Evolutionary conservation across 306 rosid species (phyloP), one percentile per base, ranked within the genome.

Genomic region (Coriaria nepalensis): DNA sequence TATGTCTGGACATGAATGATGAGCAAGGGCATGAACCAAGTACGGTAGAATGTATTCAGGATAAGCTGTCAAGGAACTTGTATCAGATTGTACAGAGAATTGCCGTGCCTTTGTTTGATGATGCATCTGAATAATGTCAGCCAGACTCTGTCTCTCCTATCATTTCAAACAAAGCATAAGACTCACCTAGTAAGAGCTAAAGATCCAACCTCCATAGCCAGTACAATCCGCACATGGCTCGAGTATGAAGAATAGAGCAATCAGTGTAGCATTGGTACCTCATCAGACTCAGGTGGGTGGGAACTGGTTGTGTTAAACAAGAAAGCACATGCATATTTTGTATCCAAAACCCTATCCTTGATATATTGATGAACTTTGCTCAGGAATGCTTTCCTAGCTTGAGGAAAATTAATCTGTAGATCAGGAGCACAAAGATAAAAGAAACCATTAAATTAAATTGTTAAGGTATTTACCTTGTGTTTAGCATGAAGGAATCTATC

Each of bases 121-220:
- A 69, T 61, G 80, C 93, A 82, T 82, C 68, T 82, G 98, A 74
- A 92, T 71, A 70, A 92, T 78, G 69, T 92, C 98, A 49, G 72
- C 67, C 59, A 92, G 66, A 62, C 75, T 77, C 59, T 82, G 96
- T 52, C 72, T 92, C 62, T 68, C 81, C 98, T 92, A 78, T 52
- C 62, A 56, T 71, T 65, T 60, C 62, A 69, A 51, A 65, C 15
- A 63, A 58, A 56, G 56, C 54, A 48, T 50, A 62, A 51, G 43
- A 40, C 45, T 57, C 52, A 64, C 63, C 40, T 40, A 49, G 62
- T 33, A 46, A 38, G 47, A 61, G 7, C 6, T 43, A 67, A 20
- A 20, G 29, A 37, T 43, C 10, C 29, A 34, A 12, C 37, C 47
- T 61, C 33, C 33, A 13, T 35, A 58, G 47, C 45, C 53, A 10